Evolutionary conservation across 129 eudicot species (phyloP).

Genomic region (Saposhnikovia divaricata): DNA sequence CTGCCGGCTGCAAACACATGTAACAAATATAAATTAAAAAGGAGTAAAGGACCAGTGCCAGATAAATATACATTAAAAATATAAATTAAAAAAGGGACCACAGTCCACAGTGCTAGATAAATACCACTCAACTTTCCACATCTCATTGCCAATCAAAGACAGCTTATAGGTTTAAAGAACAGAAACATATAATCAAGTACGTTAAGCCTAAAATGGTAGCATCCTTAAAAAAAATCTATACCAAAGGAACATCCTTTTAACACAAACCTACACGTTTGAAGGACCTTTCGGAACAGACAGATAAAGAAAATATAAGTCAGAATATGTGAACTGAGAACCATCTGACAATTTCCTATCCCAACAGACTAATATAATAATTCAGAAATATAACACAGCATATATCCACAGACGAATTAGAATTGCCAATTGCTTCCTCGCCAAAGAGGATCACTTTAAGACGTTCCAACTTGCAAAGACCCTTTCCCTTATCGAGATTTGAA

Average conservation of each 20-base stretch:
- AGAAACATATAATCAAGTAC: not conserved
- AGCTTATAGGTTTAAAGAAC: not conserved
- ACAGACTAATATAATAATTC: not conserved
- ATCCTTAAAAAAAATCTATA: not conserved
- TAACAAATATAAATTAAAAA: not conserved
- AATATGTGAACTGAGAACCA: not conserved
- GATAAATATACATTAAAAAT: not conserved
- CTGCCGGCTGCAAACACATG: slow-evolving; percentile 41
- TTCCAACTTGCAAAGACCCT: not conserved
- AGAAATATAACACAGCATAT: not conserved
- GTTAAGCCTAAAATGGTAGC: not conserved
- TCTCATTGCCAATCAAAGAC: not conserved
- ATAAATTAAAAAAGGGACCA: not conserved
- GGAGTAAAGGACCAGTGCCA: not conserved
- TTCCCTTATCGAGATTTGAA: not conserved
- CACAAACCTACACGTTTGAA: not conserved
- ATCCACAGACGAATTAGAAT: not conserved
- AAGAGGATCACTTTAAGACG: not conserved
- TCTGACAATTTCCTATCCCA: not conserved
- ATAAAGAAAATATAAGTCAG: not conserved
- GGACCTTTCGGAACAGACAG: not conserved
- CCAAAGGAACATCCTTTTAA: not conserved
- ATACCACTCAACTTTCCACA: not conserved
- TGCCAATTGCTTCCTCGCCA: not conserved
- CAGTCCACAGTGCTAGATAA: not conserved